Evolutionary conservation across 768 basidiomycete species (phyloP), one percentile per base, ranked within the genome.

Genomic region (Cubamyces lactineus): DNA sequence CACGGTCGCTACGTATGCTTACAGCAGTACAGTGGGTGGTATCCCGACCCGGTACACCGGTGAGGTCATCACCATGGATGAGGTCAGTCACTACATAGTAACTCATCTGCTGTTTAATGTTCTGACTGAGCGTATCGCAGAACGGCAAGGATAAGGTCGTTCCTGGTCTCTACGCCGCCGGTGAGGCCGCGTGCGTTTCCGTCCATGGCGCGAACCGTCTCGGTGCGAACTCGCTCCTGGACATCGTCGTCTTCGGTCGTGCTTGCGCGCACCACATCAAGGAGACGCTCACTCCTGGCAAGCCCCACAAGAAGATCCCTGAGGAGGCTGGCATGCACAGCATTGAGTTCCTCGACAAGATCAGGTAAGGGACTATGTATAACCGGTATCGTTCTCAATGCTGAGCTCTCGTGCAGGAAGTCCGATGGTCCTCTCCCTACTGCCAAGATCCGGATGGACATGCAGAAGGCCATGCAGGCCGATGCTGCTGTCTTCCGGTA

Each of bases 191-290:
- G 7, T 98, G 94, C 68, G 97, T 98, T 34, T 99, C 97, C 19
- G 97, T 99, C 19, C 97, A 99, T 70, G 97, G 97, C 66, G 97
- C 97, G 66, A 99, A 99, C 82, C 95, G 97, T 77, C 90, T 99
- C 56, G 97, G 97, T 70, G 97, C 97, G 73, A 99, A 99, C 84
- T 99, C 97, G 21, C 87, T 99, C 26, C 82, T 99, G 67, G 97
- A 98, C 75, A 97, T 98, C 68, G 97, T 98, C 75, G 97, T 98
- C 67, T 99, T 98, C 70, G 97, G 97, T 69, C 95, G 97, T 76
- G 96, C 97, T n/a, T 95, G 92, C 70, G 96, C 97, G 26, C 92
- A 97, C 77, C 97, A 98, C 78, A 98, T 98, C 74, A 88, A 86
- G 67, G 94, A 96, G 57, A 98, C 83, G 43, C 82, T 93, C 61